Conservation (phyloP, 108 stramenopile species). For the Conticribra weissflogii region DNA sequence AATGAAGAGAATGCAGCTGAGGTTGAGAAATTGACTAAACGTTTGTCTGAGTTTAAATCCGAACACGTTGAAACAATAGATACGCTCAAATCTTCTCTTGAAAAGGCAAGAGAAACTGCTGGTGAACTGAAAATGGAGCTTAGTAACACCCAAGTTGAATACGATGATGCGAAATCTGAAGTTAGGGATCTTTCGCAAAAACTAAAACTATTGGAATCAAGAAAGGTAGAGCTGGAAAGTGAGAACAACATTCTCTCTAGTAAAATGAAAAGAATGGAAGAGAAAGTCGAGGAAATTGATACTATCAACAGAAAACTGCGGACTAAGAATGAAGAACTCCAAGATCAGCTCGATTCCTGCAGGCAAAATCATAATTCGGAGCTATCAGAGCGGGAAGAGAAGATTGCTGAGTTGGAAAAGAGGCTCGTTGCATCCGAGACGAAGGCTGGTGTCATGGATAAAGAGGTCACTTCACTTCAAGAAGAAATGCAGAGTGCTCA, state of each 20-base stretch:
- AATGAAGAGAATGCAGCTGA: not conserved
- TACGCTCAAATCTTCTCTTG: constrained; percentile 11
- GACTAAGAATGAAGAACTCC: constrained; percentile 9
- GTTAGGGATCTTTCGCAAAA: not conserved
- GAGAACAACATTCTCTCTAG: not conserved
- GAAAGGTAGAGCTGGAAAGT: constrained; percentile 8
- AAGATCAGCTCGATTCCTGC: constrained; percentile 12
- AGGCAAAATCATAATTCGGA: constrained; percentile 7
- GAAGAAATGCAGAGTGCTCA: constrained; percentile 13
- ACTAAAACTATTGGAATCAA: constrained; percentile 6
- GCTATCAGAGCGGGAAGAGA: constrained; percentile 7
- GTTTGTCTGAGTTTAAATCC: not conserved
- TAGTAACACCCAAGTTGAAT: not conserved
- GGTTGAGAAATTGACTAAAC: constrained; percentile 3
- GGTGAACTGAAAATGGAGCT: constrained; percentile 7
- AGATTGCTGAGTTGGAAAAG: constrained; percentile 12
- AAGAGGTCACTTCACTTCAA: constrained; percentile 21
- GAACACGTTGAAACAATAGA: constrained; percentile 4
- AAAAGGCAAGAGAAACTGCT: constrained; percentile 14
- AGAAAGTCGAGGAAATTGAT: constrained; percentile 8
- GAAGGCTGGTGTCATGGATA: constrained; percentile 1
- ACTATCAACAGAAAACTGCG: not conserved
- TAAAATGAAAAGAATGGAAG: not conserved
- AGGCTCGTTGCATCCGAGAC: constrained; percentile 9
- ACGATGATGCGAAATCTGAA: constrained; percentile 6